Base-by-base conservation (phyloP, 352 stramenopile species). In the Aphanomyces euteiches region DNA sequence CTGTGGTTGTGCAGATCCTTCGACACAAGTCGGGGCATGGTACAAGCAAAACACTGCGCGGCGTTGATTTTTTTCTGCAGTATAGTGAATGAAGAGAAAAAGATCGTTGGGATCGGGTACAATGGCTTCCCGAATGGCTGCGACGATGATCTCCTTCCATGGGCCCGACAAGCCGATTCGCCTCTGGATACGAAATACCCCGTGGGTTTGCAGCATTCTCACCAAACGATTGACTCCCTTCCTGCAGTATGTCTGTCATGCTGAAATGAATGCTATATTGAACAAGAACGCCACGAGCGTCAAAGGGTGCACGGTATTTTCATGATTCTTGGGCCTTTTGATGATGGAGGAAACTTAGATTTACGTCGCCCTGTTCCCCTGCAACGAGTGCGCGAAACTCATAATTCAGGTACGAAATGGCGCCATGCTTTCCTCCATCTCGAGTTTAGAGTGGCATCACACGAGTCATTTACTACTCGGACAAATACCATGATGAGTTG, bases 241-340 rank as follows among this genome's bases (percentile, higher is more conserved):
- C 39, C 15, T 69, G 37, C 64, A 98, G 79, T 99, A 98, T 78
- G 97, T 99, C 28, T 98, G 95, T 63, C 97, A 99, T 74, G 97
- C 97, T 19, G 97, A 99, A 82, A 97, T 99, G 82, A 99, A 99
- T 80, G 97, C 97, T 5, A 99, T 99, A 77, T 75, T 99, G 60
- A 99, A 99, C 80, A 99, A 98, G 76, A 98, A 98, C 74, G 96
- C 89, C 50, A 92, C 93, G 0, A 91, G 97, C 75, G 84, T 98
- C 21, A 88, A 96, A 67, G 90, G 87, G 67, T 97, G 95, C 69
- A 96, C 90, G 73, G 87, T 97, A 74, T 41, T 47, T 5, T 5
- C 47, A 6, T 19, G 43, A 17, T 67, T 64, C 36, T 36, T 15
- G 13, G 5, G 4, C 3, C 17, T 15, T 40, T 39, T 19, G 45